Evolutionary conservation across 306 rosid species (phyloP), one percentile per base, ranked within the genome.

Genomic region (Prinsepia uniflora): DNA sequence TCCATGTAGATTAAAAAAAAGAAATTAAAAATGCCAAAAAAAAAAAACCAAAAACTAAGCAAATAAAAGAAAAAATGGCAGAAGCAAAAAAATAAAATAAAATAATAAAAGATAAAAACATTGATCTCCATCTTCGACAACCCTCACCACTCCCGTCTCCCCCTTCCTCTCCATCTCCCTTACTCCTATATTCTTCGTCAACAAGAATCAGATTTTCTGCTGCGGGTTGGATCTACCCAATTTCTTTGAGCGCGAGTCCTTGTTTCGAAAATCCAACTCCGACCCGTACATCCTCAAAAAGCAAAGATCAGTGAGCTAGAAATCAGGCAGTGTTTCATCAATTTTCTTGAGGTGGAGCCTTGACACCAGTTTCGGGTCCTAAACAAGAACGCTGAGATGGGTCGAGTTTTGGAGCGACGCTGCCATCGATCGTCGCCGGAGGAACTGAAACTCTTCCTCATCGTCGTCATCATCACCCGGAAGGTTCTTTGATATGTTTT

Each of bases 361-460:
- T 3, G 98, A 92, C 77, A 15, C 70, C 0, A 84, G 81, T 18
- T 41, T 68, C 17, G 79, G 60, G 48, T 61, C 84, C 20, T 89
- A 86, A 24, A 87, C 90, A 2, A 85, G 90, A 75, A 90, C 96
- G 30, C 96, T 96, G 19, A 68, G 98, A 76, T 93, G 98, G 98
- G 98, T 90, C 12, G 98, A 93, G 76, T 93, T 93, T 67, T 93
- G 98, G 98, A 85, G 86, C 22, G 96, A 93, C 65, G 98, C 96
- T 0, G 93, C 96, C 5, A 84, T 83, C 2, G 96, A 86, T 68
- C 85, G 89, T 0, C 87, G 96, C 56, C 78, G 88, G 71, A 84
- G 96, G 17, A 85, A 80, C 76, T 89, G 90, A 0, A 84, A 80
- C 72, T 90, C 93, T 0, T 76, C 84, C 0, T 85, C 87, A 5